Base-by-base conservation (phyloP, 768 basidiomycete genomes). In the Hericium coralloides region DNA sequence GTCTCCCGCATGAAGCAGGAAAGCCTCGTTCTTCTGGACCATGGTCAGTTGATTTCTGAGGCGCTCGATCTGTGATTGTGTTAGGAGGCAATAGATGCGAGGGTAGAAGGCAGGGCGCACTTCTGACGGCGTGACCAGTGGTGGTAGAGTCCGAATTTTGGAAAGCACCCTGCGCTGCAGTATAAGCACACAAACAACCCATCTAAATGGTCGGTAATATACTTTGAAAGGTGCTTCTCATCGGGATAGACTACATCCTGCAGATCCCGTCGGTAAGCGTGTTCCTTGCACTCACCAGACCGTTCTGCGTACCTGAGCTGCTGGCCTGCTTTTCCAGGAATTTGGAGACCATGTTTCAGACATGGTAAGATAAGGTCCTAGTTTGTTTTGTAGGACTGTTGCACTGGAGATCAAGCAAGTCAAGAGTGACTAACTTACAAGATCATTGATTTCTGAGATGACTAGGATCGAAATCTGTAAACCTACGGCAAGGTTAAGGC, bases 1-100 rank as follows among this genome's bases (percentile, higher is more conserved):
- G 66, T 99, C 97, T 2, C 97, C 97, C 0, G 97, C 97, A 60
- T 99, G 97, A 2, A 99, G 79, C 38, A 99, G 77, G 72, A 99
- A 98, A 0, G 92, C 93, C 65, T 95, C 83, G 60, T 92, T 90
- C 18, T 78, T 78, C 63, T 97, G 88, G 2, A 95, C 93, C 38
- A 82, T 82, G 37, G 77, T 73, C 18, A 98, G 75, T 60, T 95
- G 92, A 66, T 84, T 77, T 52, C 92, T 79, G 55, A 98, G 76
- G 10, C 92, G 80, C 68, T 92, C 89, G 66, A 92, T 87, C 90
- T 90, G 26, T 26, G 23, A 18, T 36, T 4, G 17, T 3, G 38
- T 53, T 52, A 58, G 49, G 39, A 57, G 31, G 38, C 43, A 14
- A 18, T 18, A 18, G 36, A 10, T 38, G 52, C 22, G 59, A 41